These are phyloP conservation scores for Cryptococcus hybrid DNA, from an alignment of 1,284 basidiomycete species.

Conservation along the genomic window DNA sequence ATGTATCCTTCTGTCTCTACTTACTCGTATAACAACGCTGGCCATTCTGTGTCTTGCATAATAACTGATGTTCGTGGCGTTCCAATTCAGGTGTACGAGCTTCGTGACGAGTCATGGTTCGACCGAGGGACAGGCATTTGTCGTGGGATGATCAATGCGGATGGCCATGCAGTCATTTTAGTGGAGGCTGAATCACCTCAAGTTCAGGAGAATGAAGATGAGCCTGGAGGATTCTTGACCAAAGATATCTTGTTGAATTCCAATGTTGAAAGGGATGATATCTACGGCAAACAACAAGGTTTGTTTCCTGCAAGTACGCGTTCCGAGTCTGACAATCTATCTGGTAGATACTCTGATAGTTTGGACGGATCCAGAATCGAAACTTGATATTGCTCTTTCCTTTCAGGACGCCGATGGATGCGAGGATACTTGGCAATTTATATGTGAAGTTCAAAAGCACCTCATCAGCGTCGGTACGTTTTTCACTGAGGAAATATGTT, in stretches of 20 bases:
- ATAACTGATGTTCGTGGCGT: not conserved
- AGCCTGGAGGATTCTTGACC: constrained; percentile 44
- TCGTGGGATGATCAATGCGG: constrained; percentile 75
- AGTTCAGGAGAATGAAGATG: constrained; percentile 54
- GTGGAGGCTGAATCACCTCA: constrained; percentile 63
- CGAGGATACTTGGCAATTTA: constrained; percentile 96
- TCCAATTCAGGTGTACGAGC: constrained; percentile 76
- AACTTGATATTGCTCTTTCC: constrained; percentile 91
- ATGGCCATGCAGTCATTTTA: constrained; percentile 75
- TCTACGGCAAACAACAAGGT: constrained; percentile 92
- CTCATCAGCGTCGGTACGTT: constrained; percentile 33
- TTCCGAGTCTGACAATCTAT: not conserved
- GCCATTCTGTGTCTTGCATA: too few species aligned
- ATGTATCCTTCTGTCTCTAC: not conserved
- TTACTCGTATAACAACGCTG: not conserved
- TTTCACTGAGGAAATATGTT: constrained; percentile 70
- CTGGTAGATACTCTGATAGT: constrained; percentile 89
- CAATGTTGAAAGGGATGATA: constrained; percentile 62
- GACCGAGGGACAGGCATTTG: constrained; percentile 95
- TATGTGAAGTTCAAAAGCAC: constrained; percentile 80
- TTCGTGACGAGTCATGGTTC: constrained; percentile 81
- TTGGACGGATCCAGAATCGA: constrained; percentile 89
- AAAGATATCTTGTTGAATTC: constrained; percentile 42
- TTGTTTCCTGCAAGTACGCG: constrained; percentile 28
- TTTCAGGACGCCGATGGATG: constrained; percentile 98